Evolutionary conservation across 257 asterid species (phyloP).

Genomic region (Ehretia macrophylla): DNA sequence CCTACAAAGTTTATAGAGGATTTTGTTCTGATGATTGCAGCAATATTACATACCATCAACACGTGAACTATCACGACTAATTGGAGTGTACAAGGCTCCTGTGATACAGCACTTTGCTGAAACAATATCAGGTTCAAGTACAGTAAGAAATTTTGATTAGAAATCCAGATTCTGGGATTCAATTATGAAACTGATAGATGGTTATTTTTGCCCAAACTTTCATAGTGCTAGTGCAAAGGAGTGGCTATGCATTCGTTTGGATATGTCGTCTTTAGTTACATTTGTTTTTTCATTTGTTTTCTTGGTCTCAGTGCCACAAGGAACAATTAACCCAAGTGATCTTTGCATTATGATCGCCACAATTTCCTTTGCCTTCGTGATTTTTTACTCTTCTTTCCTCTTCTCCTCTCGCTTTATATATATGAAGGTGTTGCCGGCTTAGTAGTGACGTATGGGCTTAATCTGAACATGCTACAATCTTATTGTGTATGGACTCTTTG

Average conservation of each 20-base stretch:
- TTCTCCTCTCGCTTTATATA: not conserved
- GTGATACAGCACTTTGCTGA: slow-evolving; percentile 87
- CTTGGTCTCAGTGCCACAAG: slow-evolving; percentile 67
- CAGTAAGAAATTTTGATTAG: slow-evolving; percentile 79
- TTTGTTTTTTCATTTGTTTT: slow-evolving; percentile 62
- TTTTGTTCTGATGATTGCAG: not conserved
- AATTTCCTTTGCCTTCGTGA: not conserved
- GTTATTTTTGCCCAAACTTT: slow-evolving; percentile 76
- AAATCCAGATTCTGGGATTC: slow-evolving; percentile 58
- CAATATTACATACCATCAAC: slow-evolving; percentile 36
- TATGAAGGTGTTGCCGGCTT: slow-evolving; percentile 80
- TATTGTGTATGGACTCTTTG: slow-evolving; percentile 74
- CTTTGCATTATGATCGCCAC: slow-evolving; percentile 1
- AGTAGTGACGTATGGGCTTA: slow-evolving; percentile 86
- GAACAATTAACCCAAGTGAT: slow-evolving; percentile 63
- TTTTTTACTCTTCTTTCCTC: not conserved
- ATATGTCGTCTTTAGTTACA: slow-evolving; percentile 60
- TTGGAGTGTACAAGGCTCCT: slow-evolving; percentile 89
- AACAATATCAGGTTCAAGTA: slow-evolving; percentile 81
- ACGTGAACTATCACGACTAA: slow-evolving; percentile 71
- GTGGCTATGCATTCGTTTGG: slow-evolving; percentile 88
- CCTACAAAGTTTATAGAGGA: too few relatives aligned
- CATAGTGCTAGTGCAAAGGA: slow-evolving; percentile 75
- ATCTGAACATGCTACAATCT: slow-evolving; percentile 57
- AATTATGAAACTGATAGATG: slow-evolving; percentile 71